Conservation (phyloP, 768 basidiomycete genomes). For the Coprinopsis marcescibilis region DNA sequence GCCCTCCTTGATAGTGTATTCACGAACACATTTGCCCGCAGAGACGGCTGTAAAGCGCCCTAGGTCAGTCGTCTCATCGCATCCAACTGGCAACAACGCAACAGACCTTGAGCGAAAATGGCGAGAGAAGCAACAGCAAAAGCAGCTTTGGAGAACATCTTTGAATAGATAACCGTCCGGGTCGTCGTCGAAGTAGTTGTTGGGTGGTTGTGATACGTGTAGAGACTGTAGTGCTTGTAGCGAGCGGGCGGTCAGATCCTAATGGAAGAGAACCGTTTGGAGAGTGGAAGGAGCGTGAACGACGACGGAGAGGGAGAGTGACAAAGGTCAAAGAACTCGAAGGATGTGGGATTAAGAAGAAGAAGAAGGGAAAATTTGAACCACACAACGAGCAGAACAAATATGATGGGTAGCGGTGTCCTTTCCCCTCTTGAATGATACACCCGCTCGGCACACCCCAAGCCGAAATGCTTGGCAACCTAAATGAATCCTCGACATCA, state of each 20-base stretch:
- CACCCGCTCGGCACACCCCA: too few species aligned
- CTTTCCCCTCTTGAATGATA: too few species aligned
- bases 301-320: background rate
- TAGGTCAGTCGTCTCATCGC: conserved; percentile 2
- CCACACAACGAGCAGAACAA: too few species aligned
- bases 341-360: background rate
- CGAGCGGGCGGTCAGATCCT: too few species aligned
- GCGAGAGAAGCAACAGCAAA: conserved; percentile 38
- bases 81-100: conserved; percentile 3
- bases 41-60: conserved; percentile 20
- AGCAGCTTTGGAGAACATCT: conserved; percentile 15
- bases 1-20: conserved; percentile 48
- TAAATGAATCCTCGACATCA: too few species aligned
- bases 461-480: too few species aligned
- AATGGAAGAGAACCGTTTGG: too few species aligned
- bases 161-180: conserved; percentile 1
- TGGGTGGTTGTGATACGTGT: background rate
- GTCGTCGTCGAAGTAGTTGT: background rate
- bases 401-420: too few species aligned
- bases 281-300: background rate
- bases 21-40: conserved; percentile 49
- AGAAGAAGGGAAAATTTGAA: background rate
- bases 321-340: background rate
- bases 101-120: conserved; percentile 39
- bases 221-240: background rate